Conservation (phyloP, 2,329 filamentous ascomycete species). For the Beauveria brongniartii region DNA sequence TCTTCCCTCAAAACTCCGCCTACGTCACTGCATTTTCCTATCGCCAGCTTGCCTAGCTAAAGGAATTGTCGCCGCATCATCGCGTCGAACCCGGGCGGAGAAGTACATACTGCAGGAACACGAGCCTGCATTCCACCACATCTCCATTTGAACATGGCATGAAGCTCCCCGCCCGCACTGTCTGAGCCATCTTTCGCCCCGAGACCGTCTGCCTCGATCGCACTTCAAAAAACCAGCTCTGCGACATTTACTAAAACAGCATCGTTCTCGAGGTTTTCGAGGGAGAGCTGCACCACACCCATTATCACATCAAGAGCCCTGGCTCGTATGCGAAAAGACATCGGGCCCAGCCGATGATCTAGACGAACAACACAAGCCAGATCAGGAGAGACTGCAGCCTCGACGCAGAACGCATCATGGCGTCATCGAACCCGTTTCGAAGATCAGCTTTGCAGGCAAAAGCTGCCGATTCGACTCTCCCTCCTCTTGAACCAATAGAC, state of each 20-base stretch:
- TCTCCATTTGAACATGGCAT: constrained; percentile 1
- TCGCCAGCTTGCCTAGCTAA: not conserved
- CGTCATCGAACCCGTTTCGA: constrained; percentile 45
- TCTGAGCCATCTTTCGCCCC: not conserved
- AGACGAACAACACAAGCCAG: not conserved
- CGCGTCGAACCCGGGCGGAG: not conserved
- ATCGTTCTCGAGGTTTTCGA: not conserved
- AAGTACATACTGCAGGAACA: not conserved
- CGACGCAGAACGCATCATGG: constrained; percentile 16
- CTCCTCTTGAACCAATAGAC: constrained; percentile 23
- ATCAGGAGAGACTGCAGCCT: not conserved
- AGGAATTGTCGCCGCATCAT: not conserved
- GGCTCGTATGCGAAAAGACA: not conserved
- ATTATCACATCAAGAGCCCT: not conserved
- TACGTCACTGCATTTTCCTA: not conserved
- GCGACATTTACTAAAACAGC: not conserved
- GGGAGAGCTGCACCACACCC: not conserved
- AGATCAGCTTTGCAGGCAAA: constrained; percentile 27
- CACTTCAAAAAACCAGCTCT: constrained; percentile 13
- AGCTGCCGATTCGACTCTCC: constrained; percentile 16
- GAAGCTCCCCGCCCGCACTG: not conserved
- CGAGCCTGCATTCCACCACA: not conserved
- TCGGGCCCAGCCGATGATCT: not conserved
- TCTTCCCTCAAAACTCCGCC: not conserved
- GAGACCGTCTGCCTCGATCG: not conserved